Base-by-base conservation (phyloP, 2,329 filamentous ascomycete genomes). In the Didymosphaeria variabile region DNA sequence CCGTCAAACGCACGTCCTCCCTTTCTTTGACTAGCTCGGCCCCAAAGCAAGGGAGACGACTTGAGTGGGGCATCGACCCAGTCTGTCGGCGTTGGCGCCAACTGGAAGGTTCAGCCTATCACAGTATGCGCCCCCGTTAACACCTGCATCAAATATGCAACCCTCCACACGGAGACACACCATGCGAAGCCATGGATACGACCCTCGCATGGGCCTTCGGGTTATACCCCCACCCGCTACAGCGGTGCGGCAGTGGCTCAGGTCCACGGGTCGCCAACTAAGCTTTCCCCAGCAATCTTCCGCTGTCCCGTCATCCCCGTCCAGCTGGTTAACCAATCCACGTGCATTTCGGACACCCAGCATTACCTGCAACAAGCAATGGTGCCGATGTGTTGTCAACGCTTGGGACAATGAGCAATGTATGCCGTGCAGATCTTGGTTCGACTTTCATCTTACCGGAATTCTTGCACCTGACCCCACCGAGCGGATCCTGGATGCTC, bases 41-140 rank as follows among this genome's bases (percentile, higher is more conserved):
- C 53, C 53, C 53, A 55, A 29, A 36, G 53, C 53, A 47, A 55
- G 53, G 53, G 53, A 55, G 53, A 55, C 53, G 53, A 55, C 42
- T 46, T 40, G 38, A 47, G 31, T 46, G 53, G 53, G 46, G 53
- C 53, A 31, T 45, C 31, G 42, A 34, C 12, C 53, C 53, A 23
- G 17, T 46, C 40, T 44, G n/a, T 55, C 53, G 53, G 53, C 19
- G 40, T 47, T 19, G 34, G 53, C 53, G 53, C 53, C 53, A 38
- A n/a, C 53, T 46, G 31, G 4, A 46, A n/a, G 53, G 53, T 32
- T 45, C 53, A 36, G 53, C 53, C 53, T 36, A 55, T 55, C 53
- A 46, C 40, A n/a, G 17, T 2, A 23, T 19, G 29, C 29, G 8
- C 23, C 8, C 17, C 26, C 10, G 7, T 40, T 34, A 40, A 36